phyloP scores from a whole-genome alignment of 2,329 filamentous ascomycete genomes.

The Microascus cirrosus region DNA sequence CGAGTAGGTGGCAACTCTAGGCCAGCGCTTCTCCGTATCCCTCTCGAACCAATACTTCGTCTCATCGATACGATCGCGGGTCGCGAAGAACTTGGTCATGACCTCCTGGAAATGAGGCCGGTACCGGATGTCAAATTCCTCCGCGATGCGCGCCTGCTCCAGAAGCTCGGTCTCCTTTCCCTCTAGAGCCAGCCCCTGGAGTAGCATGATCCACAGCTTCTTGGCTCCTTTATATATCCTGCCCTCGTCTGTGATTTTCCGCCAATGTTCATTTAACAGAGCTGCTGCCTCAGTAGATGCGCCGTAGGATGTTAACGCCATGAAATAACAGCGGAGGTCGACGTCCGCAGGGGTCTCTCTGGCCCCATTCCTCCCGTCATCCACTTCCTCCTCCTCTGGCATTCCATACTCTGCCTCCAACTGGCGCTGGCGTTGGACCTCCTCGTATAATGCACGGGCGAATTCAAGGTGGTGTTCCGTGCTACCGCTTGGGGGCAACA shows the following conservation, averaged over 20 bases:
- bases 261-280: slow-evolving; percentile 6
- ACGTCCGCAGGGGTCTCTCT: neutral
- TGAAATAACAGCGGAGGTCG: slow-evolving; percentile 32
- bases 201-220: slow-evolving; percentile 35
- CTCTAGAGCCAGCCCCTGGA: slow-evolving; percentile 52
- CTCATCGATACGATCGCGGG: slow-evolving; percentile 42
- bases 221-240: slow-evolving; percentile 11
- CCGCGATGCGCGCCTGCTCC: slow-evolving; percentile 39
- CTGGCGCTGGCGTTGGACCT: slow-evolving; percentile 10
- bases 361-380: slow-evolving; percentile 10
- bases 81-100: slow-evolving; percentile 53
- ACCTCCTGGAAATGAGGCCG: slow-evolving; percentile 34
- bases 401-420: slow-evolving; percentile 9
- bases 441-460: slow-evolving; percentile 28
- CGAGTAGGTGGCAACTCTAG: slow-evolving; percentile 34
- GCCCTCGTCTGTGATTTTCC: slow-evolving; percentile 4
- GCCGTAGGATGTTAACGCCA: slow-evolving; percentile 41
- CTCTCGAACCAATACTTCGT: slow-evolving; percentile 59
- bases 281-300: slow-evolving; percentile 37
- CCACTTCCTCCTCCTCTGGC: slow-evolving; percentile 8
- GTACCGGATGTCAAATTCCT: slow-evolving; percentile 32
- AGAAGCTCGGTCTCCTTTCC: slow-evolving; percentile 46
- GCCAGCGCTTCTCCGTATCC: slow-evolving; percentile 28
- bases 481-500: slow-evolving; percentile 29
- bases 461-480: slow-evolving; percentile 34